Evolutionary conservation across 2,329 filamentous ascomycete genomes (phyloP).

Genomic region (Curvularia eragrostidis): DNA sequence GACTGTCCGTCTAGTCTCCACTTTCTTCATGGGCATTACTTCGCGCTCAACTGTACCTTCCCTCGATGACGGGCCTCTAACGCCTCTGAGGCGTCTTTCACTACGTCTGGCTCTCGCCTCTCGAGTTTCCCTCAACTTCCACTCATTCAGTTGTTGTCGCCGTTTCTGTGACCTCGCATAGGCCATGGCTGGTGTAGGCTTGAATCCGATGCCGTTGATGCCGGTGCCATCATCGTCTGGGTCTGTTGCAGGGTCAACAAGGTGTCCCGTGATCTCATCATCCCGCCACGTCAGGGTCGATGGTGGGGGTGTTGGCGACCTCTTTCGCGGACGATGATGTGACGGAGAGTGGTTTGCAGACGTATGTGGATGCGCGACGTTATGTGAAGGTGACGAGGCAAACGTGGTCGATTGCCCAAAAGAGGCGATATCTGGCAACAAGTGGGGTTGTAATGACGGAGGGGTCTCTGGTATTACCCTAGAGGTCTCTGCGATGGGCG

Average conservation of each 20-base stretch:
- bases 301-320: constrained; percentile 42
- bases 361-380: constrained; percentile 12
- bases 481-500: constrained; percentile 5
- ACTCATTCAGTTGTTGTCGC: constrained; percentile 65
- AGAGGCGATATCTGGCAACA: constrained; percentile 39
- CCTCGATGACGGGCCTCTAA: constrained; percentile 36
- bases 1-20: constrained; percentile 34
- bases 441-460: constrained; percentile 44
- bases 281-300: constrained; percentile 62
- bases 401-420: constrained; percentile 42
- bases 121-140: constrained; percentile 64
- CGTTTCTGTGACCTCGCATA: constrained; percentile 63
- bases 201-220: constrained; percentile 69
- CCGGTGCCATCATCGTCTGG: constrained; percentile 68
- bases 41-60: constrained; percentile 42
- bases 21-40: constrained; percentile 18
- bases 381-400: constrained; percentile 23
- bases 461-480: constrained; percentile 43
- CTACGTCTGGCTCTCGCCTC: constrained; percentile 65
- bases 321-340: constrained; percentile 30
- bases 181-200: constrained; percentile 65
- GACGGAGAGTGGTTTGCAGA: constrained; percentile 17
- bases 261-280: constrained; percentile 67
- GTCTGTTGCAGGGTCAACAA: constrained; percentile 57
- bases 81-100: constrained; percentile 55